Conservation (phyloP, 371 early-diverging fungal species). For the Mortierella sp. region DNA sequence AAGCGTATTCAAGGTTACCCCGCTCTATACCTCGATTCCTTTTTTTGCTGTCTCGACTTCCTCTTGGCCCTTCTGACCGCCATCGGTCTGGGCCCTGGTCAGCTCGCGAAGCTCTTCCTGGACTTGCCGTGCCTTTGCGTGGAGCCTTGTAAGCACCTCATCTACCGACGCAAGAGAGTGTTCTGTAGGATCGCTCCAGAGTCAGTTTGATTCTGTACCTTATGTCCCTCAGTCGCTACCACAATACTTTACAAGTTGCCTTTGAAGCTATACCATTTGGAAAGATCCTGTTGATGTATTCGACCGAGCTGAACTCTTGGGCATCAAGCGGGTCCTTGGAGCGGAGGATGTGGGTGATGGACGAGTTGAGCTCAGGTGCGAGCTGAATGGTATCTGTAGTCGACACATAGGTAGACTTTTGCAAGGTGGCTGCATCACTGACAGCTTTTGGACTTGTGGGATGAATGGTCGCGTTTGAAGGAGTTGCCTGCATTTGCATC, state of each 20-base stretch:
- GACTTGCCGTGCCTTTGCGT: conserved; percentile 65
- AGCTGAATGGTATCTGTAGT: conserved; percentile 56
- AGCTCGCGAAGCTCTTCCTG: conserved; percentile 75
- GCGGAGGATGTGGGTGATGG: conserved; percentile 61
- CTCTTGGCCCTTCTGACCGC: conserved; percentile 63
- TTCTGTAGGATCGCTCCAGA: no score
- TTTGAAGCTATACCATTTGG: conserved; percentile 69
- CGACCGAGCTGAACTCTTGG: conserved; percentile 76
- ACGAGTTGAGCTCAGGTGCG: conserved; percentile 63
- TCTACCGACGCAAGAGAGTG: conserved; percentile 80
- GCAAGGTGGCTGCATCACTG: conserved; percentile 2
- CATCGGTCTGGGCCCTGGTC: conserved; percentile 76
- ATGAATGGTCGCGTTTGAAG: background rate
- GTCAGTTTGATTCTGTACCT: no score
- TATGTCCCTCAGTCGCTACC: no score
- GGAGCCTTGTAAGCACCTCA: conserved; percentile 69
- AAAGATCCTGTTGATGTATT: conserved; percentile 85
- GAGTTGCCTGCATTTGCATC: conserved; percentile 1
- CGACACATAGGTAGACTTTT: conserved; percentile 31
- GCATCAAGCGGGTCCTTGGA: conserved; percentile 77
- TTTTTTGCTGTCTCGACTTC: conserved; percentile 77
- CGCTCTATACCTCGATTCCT: conserved; percentile 71
- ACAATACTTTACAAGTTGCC: no score
- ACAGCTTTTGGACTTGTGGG: conserved; percentile 9
- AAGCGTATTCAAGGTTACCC: conserved; percentile 15